phyloP scores from a whole-genome alignment of 805 yeast genomes.

The Monosporozyma solicola region DNA sequence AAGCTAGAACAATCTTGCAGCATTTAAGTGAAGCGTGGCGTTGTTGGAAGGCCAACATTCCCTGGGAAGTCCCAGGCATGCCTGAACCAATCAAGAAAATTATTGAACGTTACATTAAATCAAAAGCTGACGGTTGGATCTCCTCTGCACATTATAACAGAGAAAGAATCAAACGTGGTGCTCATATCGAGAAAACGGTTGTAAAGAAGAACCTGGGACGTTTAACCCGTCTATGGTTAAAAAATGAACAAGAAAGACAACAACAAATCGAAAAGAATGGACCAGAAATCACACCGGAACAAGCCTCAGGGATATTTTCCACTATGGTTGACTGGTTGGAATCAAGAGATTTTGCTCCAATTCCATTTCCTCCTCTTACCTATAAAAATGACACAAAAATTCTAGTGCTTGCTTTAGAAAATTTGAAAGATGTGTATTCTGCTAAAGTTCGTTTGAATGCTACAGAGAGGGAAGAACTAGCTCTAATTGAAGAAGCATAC shows the following conservation, averaged over 20 bases:
- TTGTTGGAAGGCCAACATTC: slow-evolving; percentile 98
- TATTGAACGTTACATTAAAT: slow-evolving; percentile 81
- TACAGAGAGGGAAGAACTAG: slow-evolving; percentile 83
- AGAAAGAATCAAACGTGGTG: slow-evolving; percentile 82
- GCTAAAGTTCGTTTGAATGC: slow-evolving; percentile 73
- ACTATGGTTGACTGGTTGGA: slow-evolving; percentile 91
- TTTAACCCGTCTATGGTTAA: slow-evolving; percentile 84
- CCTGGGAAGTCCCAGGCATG: slow-evolving; percentile 95
- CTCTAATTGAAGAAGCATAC: slow-evolving; percentile 90
- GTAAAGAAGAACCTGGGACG: slow-evolving; percentile 91
- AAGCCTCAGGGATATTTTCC: slow-evolving; percentile 79
- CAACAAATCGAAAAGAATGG: slow-evolving; percentile 71
- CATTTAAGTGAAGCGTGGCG: slow-evolving; percentile 98
- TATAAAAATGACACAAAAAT: slow-evolving; percentile 92
- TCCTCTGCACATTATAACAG: slow-evolving; percentile 89
- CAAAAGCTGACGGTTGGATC: slow-evolving; percentile 96
- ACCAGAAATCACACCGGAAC: slow-evolving; percentile 75
- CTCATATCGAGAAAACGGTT: slow-evolving; percentile 86
- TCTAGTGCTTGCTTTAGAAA: slow-evolving; percentile 80
- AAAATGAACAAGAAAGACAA: slow-evolving; percentile 86
- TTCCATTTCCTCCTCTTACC: slow-evolving; percentile 87
- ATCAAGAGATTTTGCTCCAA: slow-evolving; percentile 69
- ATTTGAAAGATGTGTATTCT: slow-evolving; percentile 70
- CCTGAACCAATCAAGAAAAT: slow-evolving; percentile 85
- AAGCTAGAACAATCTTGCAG: slow-evolving; percentile 79